phyloP scores from a whole-genome alignment of 768 basidiomycete species.

The Hygrophoropsis aurantiaca region DNA sequence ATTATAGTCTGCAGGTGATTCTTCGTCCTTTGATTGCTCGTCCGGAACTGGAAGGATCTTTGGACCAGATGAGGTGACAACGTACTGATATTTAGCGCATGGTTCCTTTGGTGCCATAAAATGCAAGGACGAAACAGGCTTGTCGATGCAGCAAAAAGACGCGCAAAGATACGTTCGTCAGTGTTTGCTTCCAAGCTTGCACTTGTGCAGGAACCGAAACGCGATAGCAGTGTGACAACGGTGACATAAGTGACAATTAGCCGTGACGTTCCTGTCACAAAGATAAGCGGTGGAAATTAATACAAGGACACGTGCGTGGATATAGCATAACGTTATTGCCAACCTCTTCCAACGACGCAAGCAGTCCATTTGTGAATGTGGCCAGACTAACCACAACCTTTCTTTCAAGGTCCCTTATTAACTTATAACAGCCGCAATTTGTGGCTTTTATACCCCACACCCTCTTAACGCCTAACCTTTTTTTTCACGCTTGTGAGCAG shows the following conservation, averaged over 20 bases:
- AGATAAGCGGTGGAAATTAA: no score
- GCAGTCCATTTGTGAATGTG: no score
- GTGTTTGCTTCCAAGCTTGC: neutral
- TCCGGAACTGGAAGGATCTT: constrained; percentile 73
- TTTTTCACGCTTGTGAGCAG: neutral
- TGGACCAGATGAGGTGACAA: constrained; percentile 62
- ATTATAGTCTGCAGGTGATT: constrained; percentile 83
- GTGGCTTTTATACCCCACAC: neutral
- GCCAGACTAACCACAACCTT: no score
- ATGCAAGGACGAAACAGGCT: constrained; percentile 14
- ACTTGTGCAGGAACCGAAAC: neutral
- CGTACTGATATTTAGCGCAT: constrained; percentile 75
- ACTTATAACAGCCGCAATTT: neutral
- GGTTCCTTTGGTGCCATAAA: constrained; percentile 67
- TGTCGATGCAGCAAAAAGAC: constrained; percentile 9
- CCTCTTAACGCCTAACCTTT: neutral
- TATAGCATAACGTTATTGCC: no score
- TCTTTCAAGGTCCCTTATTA: neutral
- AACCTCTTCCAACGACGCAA: no score
- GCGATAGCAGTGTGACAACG: constrained; percentile 1
- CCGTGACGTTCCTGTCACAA: neutral
- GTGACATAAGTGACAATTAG: neutral
- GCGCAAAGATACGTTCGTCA: constrained; percentile 11
- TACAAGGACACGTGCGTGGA: no score
- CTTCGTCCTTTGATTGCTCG: constrained; percentile 70